Evolutionary conservation across 2,329 filamentous ascomycete species (phyloP), one percentile per base, ranked within the genome.

Genomic region (Xylaria sp.): DNA sequence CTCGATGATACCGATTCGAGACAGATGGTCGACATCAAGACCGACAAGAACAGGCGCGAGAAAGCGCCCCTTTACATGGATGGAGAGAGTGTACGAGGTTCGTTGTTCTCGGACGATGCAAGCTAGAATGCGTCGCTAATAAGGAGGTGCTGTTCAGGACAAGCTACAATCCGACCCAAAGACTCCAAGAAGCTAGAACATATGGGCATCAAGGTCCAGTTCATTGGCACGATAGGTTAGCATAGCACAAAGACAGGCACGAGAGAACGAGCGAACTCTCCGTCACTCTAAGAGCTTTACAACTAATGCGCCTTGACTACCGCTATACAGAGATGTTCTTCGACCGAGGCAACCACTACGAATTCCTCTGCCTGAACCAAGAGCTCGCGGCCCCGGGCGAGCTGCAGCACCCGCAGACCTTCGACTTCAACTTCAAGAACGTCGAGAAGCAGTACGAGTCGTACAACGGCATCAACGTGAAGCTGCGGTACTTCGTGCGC

Each of bases 361-460:
- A 99, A 84, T 99, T 99, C 83, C 91, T 99, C 69, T 97, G 94
- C 44, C 89, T 98, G 34, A 95, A 96, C 76, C 97, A 98, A 83
- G 96, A 99, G 83, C 90, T 99, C 50, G 96, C 96, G 20, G 94
- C 96, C 20, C 96, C 96, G 1, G 96, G 96, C 81, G 96, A 99
- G 85, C 92, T 99, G 67, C 96, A 98, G 81, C 97, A 99, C 83
- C 96, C 96, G 52, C 96, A 99, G 84, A 98, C 94, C 58, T 98
- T 97, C 82, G 94, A 97, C 75, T 99, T 99, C 89, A 97, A 98
- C 85, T 99, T 99, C 89, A 98, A 98, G 83, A 99, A 98, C 82
- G 94, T 99, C 77, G 96, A 99, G 88, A 99, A 99, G 87, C 94
- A 97, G 82, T 99, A 99, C 87, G 97, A 99, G 84, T 98, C 94